Evolutionary conservation across 352 stramenopile genomes (phyloP).

Genomic region (Pythium volutum): DNA sequence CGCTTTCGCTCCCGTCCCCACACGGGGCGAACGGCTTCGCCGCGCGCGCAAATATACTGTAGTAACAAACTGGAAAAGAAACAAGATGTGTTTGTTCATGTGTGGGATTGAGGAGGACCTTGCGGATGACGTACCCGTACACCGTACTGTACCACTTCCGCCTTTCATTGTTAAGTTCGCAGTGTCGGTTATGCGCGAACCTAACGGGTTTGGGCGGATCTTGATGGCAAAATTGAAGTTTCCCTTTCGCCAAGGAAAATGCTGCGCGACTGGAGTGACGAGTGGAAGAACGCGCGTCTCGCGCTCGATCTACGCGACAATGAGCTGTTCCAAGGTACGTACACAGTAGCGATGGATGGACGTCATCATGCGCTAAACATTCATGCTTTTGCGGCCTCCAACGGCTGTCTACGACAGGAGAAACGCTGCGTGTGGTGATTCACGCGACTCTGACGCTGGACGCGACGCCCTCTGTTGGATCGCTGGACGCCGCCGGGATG

Average conservation of each 20-base stretch:
- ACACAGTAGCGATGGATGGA: not conserved
- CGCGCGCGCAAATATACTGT: slow-evolving; percentile 14
- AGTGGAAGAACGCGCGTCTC: slow-evolving; percentile 57
- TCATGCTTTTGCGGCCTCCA: not conserved
- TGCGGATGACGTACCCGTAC: no score
- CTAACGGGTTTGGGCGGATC: not conserved
- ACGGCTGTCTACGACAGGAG: slow-evolving; percentile 3
- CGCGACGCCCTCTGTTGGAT: not conserved
- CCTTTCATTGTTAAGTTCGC: slow-evolving; percentile 2
- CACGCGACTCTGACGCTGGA: slow-evolving; percentile 15
- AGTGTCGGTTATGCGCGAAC: not conserved
- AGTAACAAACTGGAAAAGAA: slow-evolving; percentile 12
- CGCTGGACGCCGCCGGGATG: not conserved
- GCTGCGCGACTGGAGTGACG: slow-evolving; percentile 64
- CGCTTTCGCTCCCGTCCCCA: not conserved
- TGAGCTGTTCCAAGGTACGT: slow-evolving; percentile 62
- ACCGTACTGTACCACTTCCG: no score
- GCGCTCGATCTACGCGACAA: slow-evolving; percentile 47
- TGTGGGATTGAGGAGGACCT: no score
- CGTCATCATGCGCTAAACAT: not conserved
- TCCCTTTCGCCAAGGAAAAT: not conserved
- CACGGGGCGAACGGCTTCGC: not conserved
- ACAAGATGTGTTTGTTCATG: not conserved
- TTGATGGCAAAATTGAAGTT: slow-evolving; percentile 10
- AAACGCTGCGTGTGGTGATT: slow-evolving; percentile 17